Base-by-base conservation (phyloP, 208 protist genomes). In the Jaenimonas drosophilae region DNA sequence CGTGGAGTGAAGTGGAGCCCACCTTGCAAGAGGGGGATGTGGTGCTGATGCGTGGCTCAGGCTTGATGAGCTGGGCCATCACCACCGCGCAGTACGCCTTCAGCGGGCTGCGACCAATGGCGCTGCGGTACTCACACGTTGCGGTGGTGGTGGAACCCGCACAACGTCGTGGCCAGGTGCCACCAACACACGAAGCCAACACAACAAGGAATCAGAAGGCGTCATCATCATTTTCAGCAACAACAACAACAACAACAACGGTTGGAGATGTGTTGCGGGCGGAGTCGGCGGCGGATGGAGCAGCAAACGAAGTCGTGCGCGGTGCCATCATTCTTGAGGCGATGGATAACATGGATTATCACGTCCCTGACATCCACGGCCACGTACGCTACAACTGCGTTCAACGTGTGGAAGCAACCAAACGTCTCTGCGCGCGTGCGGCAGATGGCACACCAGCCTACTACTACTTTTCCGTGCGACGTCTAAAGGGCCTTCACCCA, bases 121-220 rank as follows among this genome's bases (percentile, higher is more conserved):
- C 74, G 21, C 30, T 91, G 56, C 71, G 71, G 3, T 91, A 88
- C 59, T 91, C 82, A 30, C 82, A 91, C 47, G 75, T 85, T 12
- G 75, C 71, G 27, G 78, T 91, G n/a, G 82, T 91, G 9, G 78
- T 88, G 20, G 64, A 72, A 25, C 75, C 82, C 3, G 75, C 71
- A 38, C 5, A 16, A 17, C 25, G 40, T 31, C 1, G 2, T 20
- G n/a, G n/a, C n/a, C n/a, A n/a, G n/a, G n/a, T n/a, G n/a, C n/a
- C n/a, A n/a, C n/a, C n/a, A n/a, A n/a, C n/a, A n/a, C n/a, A n/a
- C n/a, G n/a, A n/a, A n/a, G n/a, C n/a, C n/a, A n/a, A n/a, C n/a
- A n/a, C n/a, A n/a, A n/a, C n/a, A n/a, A n/a, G n/a, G n/a, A n/a
- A n/a, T n/a, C n/a, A n/a, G n/a, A n/a, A n/a, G n/a, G n/a, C n/a